Evolutionary conservation across 2,329 filamentous ascomycete species (phyloP).

Genomic region (Graphium sp.): DNA sequence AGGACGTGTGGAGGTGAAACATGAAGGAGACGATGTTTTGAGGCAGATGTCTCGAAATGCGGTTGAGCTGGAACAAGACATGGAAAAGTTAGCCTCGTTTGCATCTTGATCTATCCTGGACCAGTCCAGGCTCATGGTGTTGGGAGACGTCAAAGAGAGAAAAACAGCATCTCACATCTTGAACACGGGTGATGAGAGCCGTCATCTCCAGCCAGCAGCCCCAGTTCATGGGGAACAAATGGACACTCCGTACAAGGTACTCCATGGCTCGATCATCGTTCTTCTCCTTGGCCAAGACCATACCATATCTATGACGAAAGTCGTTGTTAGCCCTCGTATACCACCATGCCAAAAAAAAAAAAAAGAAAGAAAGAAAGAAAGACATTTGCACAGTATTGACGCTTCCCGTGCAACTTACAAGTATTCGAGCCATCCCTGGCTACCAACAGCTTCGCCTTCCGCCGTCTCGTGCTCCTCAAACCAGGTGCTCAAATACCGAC

Average conservation of each 20-base stretch:
- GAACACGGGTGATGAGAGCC: constrained; percentile 57
- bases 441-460: constrained; percentile 40
- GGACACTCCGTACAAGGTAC: constrained; percentile 77
- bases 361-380: not conserved
- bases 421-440: constrained; percentile 90
- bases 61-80: constrained; percentile 50
- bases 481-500: constrained; percentile 64
- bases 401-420: constrained; percentile 25
- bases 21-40: constrained; percentile 87
- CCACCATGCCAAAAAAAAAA: too few species aligned
- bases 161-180: constrained; percentile 48
- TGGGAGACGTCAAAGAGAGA: not conserved
- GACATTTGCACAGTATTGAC: not conserved
- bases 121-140: not conserved
- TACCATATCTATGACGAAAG: constrained; percentile 59
- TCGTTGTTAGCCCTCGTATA: constrained; percentile 2
- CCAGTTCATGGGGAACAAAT: constrained; percentile 91
- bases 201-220: constrained; percentile 91
- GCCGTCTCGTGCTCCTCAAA: constrained; percentile 49
- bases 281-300: constrained; percentile 79
- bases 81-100: constrained; percentile 9
- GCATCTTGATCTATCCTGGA: constrained; percentile 5
- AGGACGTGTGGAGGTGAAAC: constrained; percentile 79
- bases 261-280: constrained; percentile 73
- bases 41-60: constrained; percentile 56